Conservation (phyloP, 73 alveolate species). For the Paramecium tetraurelia region DNA sequence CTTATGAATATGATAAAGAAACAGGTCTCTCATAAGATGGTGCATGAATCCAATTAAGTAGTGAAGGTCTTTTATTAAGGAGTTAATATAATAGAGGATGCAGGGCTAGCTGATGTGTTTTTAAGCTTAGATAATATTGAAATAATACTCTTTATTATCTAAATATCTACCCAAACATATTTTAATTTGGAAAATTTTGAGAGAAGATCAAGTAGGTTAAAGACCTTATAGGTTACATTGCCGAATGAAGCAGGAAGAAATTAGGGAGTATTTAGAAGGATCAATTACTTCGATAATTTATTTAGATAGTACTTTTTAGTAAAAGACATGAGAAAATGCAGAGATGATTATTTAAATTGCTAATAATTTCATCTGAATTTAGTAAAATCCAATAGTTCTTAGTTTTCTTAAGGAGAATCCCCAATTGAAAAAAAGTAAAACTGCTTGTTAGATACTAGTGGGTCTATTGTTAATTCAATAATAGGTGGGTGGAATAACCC, state of each 20-base stretch:
- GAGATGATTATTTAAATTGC: not conserved
- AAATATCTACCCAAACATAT: not conserved
- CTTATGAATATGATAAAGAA: not conserved
- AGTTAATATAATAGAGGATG: not conserved
- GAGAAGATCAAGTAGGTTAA: not conserved
- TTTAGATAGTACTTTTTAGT: not conserved
- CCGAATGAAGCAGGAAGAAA: not conserved
- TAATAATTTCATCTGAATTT: not conserved
- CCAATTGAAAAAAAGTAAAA: not conserved
- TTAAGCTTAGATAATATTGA: slow-evolving; percentile 10
- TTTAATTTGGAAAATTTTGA: not conserved
- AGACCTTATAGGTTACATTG: not conserved
- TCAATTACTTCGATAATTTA: not conserved
- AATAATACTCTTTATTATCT: not conserved
- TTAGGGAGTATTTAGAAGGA: not conserved
- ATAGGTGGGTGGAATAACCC: not conserved
- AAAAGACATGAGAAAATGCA: not conserved
- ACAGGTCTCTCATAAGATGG: not conserved
- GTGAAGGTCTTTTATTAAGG: not conserved
- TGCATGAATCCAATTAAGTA: not conserved
- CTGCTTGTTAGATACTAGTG: not conserved
- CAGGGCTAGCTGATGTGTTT: not conserved
- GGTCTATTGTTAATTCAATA: not conserved
- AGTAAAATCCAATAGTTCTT: not conserved
- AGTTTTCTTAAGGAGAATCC: not conserved